A percentile compares a stretch with the other conserved stretches of the same genome.
phyloP scores from a whole-genome alignment of 805 yeast species.

The Monosporozyma aerobia region DNA sequence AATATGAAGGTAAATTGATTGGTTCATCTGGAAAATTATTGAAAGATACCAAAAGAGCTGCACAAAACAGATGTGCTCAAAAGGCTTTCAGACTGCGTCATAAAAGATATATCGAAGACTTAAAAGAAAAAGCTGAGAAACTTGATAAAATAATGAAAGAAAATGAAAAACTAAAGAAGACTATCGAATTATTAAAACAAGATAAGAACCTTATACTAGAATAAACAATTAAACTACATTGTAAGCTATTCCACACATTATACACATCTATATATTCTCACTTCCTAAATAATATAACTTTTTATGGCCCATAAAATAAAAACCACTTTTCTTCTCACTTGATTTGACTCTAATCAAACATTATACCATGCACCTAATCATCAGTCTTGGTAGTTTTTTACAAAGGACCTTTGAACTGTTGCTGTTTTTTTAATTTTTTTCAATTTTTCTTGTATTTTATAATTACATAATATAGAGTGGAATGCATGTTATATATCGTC shows the following conservation, averaged over 20 bases:
- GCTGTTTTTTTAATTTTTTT: too few species aligned
- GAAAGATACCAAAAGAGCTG: constrained; percentile 68
- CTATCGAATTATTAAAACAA: neutral
- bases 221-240: neutral
- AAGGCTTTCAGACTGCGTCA: constrained; percentile 81
- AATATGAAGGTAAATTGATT: constrained; percentile 16
- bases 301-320: neutral
- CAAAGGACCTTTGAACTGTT: neutral
- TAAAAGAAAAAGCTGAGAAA: constrained; percentile 61
- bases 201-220: neutral
- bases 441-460: neutral
- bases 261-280: neutral
- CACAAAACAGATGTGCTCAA: constrained; percentile 87
- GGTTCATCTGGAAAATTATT: constrained; percentile 23
- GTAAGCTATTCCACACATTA: neutral
- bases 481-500: neutral
- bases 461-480: neutral
- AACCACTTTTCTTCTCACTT: too few species aligned
- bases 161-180: constrained; percentile 50
- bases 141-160: constrained; percentile 54
- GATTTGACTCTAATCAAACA: too few species aligned
- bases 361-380: too few species aligned
- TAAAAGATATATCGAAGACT: constrained; percentile 69
- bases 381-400: too few species aligned
- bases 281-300: neutral